Base-by-base conservation (phyloP, 371 early-diverging fungal genomes). In the Apophysomyces trapeziformis region DNA sequence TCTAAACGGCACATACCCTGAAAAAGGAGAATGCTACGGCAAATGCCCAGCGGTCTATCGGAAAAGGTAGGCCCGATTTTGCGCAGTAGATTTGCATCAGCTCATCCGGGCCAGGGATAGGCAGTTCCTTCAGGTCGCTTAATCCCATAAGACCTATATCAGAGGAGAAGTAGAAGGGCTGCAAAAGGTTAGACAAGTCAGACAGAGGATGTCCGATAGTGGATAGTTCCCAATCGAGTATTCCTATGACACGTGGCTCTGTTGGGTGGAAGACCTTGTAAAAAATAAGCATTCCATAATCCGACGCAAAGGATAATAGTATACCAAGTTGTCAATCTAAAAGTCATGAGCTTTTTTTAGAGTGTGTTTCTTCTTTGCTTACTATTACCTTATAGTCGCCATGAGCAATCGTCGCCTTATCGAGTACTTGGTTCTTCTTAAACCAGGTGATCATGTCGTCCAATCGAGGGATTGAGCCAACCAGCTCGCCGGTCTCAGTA, bases 161-260 rank as follows among this genome's bases (percentile, higher is more conserved):
- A 6, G 26, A 14, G 41, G 9, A 14, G 11, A 39, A 60, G 37
- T 43, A 60, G 69, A 86, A 94, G 4, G 90, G 92, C 71, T 92
- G 88, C 54, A 96, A 75, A 60, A 96, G 71, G 69, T 95, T 96
- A 43, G 95, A 91, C 8, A 97, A 78, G 71, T 97, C 98, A 13
- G 95, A 88, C 43, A 92, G 84, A 37, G 98, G 98, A 73, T 97
- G 95, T 7, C 97, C 98, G 60, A 97, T 88, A 3, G 98, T 96
- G 41, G 94, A 92, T 14, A 97, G 76, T 72, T 97, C 98, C 96
- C 98, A 97, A 71, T 96, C 98, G 35, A 97, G 84, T n/a, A 96
- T 83, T 18, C 95, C 96, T 74, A 96, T 92, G 8, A 97, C 91
- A 1, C 80, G 73, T 18, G 92, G 84, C 37, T 92, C 85, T 7